These are phyloP conservation scores for Periglandula ipomoeae DNA, from an alignment of 2,329 filamentous ascomycete genomes.

Conservation along the genomic window DNA sequence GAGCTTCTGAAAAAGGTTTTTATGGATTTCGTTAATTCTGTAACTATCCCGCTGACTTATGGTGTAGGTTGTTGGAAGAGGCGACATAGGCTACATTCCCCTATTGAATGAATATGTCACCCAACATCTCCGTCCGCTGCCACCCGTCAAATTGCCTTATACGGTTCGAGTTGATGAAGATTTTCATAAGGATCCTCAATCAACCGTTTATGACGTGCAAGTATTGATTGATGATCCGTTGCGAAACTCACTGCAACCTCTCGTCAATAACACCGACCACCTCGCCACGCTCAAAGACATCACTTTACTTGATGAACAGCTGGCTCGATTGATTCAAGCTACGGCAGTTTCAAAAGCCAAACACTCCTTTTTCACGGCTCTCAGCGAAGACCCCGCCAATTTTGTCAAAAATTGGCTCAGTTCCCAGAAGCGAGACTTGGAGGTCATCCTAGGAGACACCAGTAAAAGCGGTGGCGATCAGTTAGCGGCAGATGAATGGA, in stretches of 20 bases:
- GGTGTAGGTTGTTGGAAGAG: slow-evolving; percentile 59
- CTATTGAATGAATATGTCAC: slow-evolving; percentile 73
- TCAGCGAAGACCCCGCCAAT: slow-evolving; percentile 71
- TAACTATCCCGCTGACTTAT: slow-evolving; percentile 5
- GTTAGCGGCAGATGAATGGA: slow-evolving; percentile 57
- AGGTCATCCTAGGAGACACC: slow-evolving; percentile 78
- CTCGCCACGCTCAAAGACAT: slow-evolving; percentile 68
- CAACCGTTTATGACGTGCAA: slow-evolving; percentile 84
- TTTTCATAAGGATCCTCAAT: slow-evolving; percentile 64
- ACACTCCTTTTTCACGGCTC: slow-evolving; percentile 72
- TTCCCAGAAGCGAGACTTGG: slow-evolving; percentile 83
- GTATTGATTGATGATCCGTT: slow-evolving; percentile 80
- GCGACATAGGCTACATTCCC: slow-evolving; percentile 76
- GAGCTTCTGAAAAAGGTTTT: slow-evolving; percentile 67
- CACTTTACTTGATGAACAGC: slow-evolving; percentile 68
- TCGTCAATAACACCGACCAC: slow-evolving; percentile 62
- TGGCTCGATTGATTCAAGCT: slow-evolving; percentile 74
- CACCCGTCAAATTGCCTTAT: slow-evolving; percentile 77
- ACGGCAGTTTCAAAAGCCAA: slow-evolving; percentile 81
- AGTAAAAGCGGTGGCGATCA: slow-evolving; percentile 52
- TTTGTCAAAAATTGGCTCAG: slow-evolving; percentile 85
- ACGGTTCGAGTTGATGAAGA: slow-evolving; percentile 87
- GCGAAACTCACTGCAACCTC: slow-evolving; percentile 52
- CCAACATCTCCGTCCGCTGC: slow-evolving; percentile 67
- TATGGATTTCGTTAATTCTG: too few relatives aligned